These are phyloP conservation scores for Beauveria sp. DNA, from an alignment of 2,329 filamentous ascomycete species.

Conservation along the genomic window DNA sequence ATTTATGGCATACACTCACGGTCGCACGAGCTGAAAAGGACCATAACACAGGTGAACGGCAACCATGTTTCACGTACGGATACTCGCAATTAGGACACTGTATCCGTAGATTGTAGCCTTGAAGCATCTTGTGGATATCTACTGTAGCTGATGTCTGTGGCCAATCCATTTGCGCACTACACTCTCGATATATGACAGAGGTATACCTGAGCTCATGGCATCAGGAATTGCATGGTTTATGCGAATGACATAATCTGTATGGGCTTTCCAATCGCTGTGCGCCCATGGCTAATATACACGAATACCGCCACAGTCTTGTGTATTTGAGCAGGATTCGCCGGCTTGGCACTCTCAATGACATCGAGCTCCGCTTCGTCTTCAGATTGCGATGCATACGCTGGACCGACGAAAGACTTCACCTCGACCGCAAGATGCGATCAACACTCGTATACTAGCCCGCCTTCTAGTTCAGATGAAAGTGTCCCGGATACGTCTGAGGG, in stretches of 20 bases:
- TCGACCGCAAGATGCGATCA: no score
- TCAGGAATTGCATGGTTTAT: slow-evolving; percentile 2
- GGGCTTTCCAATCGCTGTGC: background rate
- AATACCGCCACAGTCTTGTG: no score
- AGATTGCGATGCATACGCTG: background rate
- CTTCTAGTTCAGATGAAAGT: no score
- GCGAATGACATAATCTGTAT: background rate
- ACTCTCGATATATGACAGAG: background rate
- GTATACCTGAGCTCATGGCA: background rate
- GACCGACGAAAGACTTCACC: no score
- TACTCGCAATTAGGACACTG: background rate
- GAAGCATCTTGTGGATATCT: background rate
- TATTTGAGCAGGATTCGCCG: no score
- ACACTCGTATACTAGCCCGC: no score
- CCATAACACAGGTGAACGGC: background rate
- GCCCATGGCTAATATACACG: background rate
- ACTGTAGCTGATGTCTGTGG: background rate
- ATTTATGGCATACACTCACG: background rate
- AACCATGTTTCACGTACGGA: background rate
- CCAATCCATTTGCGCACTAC: background rate
- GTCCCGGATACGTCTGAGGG: no score
- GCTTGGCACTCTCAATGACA: background rate
- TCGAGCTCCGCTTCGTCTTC: slow-evolving; percentile 1
- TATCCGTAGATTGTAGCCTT: background rate
- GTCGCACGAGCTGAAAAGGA: background rate